Conservation (phyloP, 2,329 filamentous ascomycete genomes). For the Calonectria montana region DNA sequence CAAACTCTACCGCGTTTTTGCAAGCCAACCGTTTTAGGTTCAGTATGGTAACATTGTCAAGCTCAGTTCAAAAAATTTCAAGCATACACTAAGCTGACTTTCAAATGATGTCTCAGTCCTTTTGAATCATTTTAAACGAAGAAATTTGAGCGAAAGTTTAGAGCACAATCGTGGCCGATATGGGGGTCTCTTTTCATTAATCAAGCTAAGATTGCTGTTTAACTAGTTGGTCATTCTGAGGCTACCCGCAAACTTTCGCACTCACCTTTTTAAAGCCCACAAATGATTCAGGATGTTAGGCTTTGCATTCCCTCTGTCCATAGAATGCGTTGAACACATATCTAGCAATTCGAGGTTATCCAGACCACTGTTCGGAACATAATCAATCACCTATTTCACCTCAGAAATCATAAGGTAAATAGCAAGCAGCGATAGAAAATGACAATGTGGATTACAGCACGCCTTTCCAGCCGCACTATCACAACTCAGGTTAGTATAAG, state of each 20-base stretch:
- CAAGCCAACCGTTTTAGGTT: background rate
- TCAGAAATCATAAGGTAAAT: too few relatives aligned
- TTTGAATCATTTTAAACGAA: background rate
- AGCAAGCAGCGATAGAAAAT: too few relatives aligned
- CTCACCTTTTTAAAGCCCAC: background rate
- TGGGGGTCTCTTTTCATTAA: too few relatives aligned
- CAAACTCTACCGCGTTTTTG: background rate
- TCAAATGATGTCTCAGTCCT: background rate
- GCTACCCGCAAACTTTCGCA: background rate
- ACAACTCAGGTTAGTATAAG: background rate
- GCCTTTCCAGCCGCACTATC: background rate
- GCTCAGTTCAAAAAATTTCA: background rate
- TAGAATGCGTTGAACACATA: background rate
- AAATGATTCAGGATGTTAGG: background rate
- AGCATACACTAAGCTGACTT: background rate
- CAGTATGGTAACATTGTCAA: background rate
- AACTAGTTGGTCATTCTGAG: background rate
- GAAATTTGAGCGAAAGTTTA: too few relatives aligned
- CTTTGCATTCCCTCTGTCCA: background rate
- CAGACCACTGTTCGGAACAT: too few relatives aligned
- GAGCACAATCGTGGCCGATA: too few relatives aligned
- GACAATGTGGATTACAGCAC: too few relatives aligned
- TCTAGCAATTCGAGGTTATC: too few relatives aligned
- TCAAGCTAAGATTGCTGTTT: background rate
- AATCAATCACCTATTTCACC: too few relatives aligned